A percentile compares a stretch with the other conserved stretches of the same genome.
These are phyloP conservation scores for Aureobasidium sp. DNA, from an alignment of 2,329 filamentous ascomycete species.

Conservation along the genomic window DNA sequence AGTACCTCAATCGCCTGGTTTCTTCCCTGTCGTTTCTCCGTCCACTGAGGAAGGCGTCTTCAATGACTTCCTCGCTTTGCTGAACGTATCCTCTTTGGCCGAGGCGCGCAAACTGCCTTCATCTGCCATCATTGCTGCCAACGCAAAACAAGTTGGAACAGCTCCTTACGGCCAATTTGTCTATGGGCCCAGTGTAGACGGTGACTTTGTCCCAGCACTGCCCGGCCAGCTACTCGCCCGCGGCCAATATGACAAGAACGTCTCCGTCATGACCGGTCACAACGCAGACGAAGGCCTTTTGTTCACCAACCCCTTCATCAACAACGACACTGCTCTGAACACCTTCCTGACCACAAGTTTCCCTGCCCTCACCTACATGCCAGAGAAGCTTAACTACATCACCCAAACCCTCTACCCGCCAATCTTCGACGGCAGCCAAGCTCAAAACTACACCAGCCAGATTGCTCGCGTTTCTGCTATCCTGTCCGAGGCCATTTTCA, in stretches of 20 bases:
- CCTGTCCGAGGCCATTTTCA: constrained; percentile 38
- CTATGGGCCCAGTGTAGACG: constrained; percentile 44
- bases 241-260: constrained; percentile 38
- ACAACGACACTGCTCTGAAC: constrained; percentile 27
- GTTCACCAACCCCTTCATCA: constrained; percentile 36
- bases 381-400: constrained; percentile 35
- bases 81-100: constrained; percentile 39
- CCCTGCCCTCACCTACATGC: constrained; percentile 26
- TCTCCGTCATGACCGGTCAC: constrained; percentile 41
- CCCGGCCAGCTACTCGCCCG: constrained; percentile 41
- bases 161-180: constrained; percentile 40
- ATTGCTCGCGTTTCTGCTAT: constrained; percentile 38
- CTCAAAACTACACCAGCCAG: constrained; percentile 38
- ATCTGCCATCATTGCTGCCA: constrained; percentile 36
- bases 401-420: constrained; percentile 43
- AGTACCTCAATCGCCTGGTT: constrained; percentile 42
- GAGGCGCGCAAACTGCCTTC: constrained; percentile 39
- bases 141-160: constrained; percentile 35
- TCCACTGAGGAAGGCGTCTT: constrained; percentile 34
- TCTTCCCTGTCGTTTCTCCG: constrained; percentile 30
- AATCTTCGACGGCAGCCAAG: constrained; percentile 39
- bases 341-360: constrained; percentile 24
- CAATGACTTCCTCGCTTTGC: constrained; percentile 33
- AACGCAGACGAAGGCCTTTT: constrained; percentile 40
- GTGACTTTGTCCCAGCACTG: constrained; percentile 41